Percentiles rank a stretch among this genome's conserved stretches.
These are phyloP conservation scores for Boletus vermiculosoides DNA, from an alignment of 768 basidiomycete species.

Conservation along the genomic window DNA sequence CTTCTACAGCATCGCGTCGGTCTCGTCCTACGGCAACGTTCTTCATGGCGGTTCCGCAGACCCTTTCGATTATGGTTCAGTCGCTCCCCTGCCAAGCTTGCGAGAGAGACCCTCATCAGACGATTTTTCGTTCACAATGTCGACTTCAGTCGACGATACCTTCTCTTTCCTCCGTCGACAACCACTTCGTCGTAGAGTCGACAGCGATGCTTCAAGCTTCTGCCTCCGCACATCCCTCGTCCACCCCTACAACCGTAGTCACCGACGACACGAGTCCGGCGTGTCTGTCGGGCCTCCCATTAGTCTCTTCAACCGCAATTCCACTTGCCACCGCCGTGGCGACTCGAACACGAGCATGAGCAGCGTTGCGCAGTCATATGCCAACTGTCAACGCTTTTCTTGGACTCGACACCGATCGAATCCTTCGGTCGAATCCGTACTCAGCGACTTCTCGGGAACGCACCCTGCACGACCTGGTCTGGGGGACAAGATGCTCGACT, in stretches of 20 bases:
- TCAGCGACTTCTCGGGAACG: conserved; percentile 59
- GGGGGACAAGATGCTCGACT: conserved; percentile 88
- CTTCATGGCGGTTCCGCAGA: conserved; percentile 61
- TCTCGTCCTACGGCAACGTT: conserved; percentile 75
- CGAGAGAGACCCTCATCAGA: conserved; percentile 57
- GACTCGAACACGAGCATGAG: conserved; percentile 60
- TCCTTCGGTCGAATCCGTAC: conserved; percentile 59
- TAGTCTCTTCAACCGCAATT: conserved; percentile 71
- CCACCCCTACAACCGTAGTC: conserved; percentile 44
- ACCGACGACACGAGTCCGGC: conserved; percentile 63
- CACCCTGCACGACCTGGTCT: conserved; percentile 68
- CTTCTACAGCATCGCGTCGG: conserved; percentile 69
- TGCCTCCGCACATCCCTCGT: conserved; percentile 48
- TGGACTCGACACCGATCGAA: conserved; percentile 62
- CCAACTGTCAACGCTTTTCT: conserved; percentile 52
- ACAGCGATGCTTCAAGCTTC: conserved; percentile 77
- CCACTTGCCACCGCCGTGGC: conserved; percentile 48
- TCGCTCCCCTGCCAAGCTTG: conserved; percentile 41
- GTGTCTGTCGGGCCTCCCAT: conserved; percentile 63
- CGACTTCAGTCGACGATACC: conserved; percentile 61
- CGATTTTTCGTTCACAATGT: conserved; percentile 56
- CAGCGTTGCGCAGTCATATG: conserved; percentile 58
- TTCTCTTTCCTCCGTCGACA: conserved; percentile 57
- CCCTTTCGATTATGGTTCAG: conserved; percentile 67
- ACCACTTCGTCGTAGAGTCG: conserved; percentile 52